Percentiles rank a stretch among this genome's conserved stretches.
phyloP scores from a whole-genome alignment of 257 asterid species.

The Orobanche coerulescens region DNA sequence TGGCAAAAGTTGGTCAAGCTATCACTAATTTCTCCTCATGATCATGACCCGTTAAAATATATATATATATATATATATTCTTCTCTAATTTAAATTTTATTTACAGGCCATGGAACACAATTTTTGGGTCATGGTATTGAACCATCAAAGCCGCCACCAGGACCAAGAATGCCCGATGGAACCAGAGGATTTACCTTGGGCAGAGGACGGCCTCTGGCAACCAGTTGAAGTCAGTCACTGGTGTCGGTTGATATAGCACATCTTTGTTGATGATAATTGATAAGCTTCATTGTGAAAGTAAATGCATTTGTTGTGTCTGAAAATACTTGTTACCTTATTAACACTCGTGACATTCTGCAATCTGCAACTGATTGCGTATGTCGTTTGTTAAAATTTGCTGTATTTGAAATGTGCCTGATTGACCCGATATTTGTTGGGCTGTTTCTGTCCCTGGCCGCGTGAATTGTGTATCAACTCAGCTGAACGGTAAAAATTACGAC shows the following conservation, averaged over 20 bases:
- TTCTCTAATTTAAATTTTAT: not conserved
- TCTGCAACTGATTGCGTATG: slow-evolving; percentile 5
- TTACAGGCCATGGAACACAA: slow-evolving; percentile 54
- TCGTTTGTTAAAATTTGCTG: not conserved
- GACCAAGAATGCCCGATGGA: slow-evolving; percentile 99
- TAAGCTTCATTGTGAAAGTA: slow-evolving; percentile 14
- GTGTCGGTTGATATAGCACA: not conserved
- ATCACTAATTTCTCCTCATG: not conserved
- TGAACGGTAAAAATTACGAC: too few species aligned
- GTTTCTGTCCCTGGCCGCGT: too few species aligned
- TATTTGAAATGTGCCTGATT: too few species aligned
- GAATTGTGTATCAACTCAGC: too few species aligned
- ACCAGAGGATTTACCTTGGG: slow-evolving; percentile 86
- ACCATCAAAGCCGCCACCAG: slow-evolving; percentile 88
- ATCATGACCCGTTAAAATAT: too few species aligned
- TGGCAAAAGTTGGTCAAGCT: slow-evolving; percentile 36
- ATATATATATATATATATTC: not conserved
- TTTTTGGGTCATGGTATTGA: slow-evolving; percentile 42
- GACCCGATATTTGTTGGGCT: too few species aligned
- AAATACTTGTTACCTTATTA: slow-evolving; percentile 2
- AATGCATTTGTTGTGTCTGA: slow-evolving; percentile 16
- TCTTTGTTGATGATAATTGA: slow-evolving; percentile 19
- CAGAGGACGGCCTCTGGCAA: slow-evolving; percentile 65
- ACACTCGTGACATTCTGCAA: not conserved
- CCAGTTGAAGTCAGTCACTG: slow-evolving; percentile 16